Conservation (phyloP, 345 rosid genomes). For the Citrus australasica region DNA sequence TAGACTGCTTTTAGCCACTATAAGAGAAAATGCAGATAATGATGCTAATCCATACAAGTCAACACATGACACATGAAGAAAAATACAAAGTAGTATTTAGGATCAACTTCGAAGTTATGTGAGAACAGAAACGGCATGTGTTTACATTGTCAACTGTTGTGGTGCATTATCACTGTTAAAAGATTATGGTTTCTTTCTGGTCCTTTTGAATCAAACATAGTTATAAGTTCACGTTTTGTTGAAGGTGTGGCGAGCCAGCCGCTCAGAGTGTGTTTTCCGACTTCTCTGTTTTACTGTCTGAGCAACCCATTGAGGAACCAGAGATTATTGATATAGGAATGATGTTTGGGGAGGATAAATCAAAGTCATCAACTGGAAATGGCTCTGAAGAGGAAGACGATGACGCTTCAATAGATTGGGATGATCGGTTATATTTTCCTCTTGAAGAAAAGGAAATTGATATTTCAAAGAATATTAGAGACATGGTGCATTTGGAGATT, state of each 20-base stretch:
- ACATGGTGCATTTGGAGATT: constrained; percentile 76
- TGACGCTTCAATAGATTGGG: constrained; percentile 68
- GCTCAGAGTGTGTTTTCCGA: constrained; percentile 73
- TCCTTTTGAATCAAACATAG: background rate
- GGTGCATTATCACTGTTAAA: background rate
- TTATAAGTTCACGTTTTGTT: background rate
- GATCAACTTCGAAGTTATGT: background rate
- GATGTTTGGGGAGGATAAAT: constrained; percentile 33
- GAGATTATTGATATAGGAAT: constrained; percentile 57
- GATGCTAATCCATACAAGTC: background rate
- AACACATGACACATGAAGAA: background rate
- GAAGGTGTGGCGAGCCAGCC: constrained; percentile 73
- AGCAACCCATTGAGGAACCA: constrained; percentile 70
- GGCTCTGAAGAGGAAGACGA: constrained; percentile 35
- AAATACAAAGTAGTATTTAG: background rate
- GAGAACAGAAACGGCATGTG: background rate
- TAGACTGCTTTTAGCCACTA: background rate
- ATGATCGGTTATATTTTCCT: constrained; percentile 76
- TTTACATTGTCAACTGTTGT: background rate
- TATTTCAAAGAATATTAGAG: constrained; percentile 80
- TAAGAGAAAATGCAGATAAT: background rate
- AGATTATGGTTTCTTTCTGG: background rate
- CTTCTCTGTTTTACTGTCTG: constrained; percentile 63
- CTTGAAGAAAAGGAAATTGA: constrained; percentile 64
- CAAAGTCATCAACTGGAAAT: constrained; percentile 18